Base-by-base conservation (phyloP, 2,329 filamentous ascomycete genomes). In the Phialophora expanda region DNA sequence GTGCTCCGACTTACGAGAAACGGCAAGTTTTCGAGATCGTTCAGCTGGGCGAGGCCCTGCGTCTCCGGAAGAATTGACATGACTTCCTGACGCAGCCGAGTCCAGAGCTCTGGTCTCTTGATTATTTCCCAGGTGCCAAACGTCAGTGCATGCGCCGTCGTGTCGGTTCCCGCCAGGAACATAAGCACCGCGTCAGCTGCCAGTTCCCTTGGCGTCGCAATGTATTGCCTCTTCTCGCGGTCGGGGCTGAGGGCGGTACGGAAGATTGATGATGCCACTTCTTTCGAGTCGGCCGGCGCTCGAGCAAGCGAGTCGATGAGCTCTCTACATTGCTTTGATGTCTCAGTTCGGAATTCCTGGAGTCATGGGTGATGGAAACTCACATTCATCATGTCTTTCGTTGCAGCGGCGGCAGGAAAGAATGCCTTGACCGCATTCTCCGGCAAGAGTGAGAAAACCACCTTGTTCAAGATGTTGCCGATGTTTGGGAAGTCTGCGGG, bases 111-210 rank as follows among this genome's bases (percentile, higher is more conserved):
- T 32, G 59, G 59, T 28, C 58, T 53, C 17, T 59, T 59, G 2
- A 73, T 61, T 6, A 78, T 67, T 68, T 78, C 63, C 26, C 77
- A 78, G 26, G 72, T 72, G 5, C 74, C 70, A 2, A 77, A 65
- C 1, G 61, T 64, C n/a, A 74, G 61, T 1, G 72, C 70, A 50
- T 68, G 67, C 1, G 73, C 74, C 14, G 73, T 76, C 0, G 72
- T 77, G 30, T 73, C 73, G 1, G 74, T 75, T 0, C 77, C 77
- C 11, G 73, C 76, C 32, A 73, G 73, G 14, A 77, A 66, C 17
- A 78, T 62, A 1, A 72, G 63, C 20, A 73, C 72, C 11, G 69
- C 75, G 62, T 78, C 76, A 14, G 75, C 70, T 3, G 67, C 66
- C 9, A 78, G 67, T 24, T 64, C 61, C 5, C 48, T 51, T 7